Conservation (phyloP, 2,329 filamentous ascomycete species). For the Fusarium devonianum region DNA sequence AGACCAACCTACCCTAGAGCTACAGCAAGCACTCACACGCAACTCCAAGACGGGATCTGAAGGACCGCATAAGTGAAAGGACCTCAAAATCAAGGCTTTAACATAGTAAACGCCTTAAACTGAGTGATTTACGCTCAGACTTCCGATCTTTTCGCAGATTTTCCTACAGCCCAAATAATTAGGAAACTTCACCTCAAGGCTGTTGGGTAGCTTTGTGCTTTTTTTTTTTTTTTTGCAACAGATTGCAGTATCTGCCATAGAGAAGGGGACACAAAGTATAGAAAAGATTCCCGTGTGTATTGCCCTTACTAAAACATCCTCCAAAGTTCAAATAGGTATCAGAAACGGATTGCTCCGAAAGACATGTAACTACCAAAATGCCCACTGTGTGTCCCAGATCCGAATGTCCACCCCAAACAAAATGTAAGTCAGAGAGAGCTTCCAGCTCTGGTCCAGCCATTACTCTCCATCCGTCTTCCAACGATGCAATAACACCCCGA, state of each 20-base stretch:
- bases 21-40: no score
- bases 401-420: slow-evolving; percentile 17
- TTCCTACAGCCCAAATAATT: no score
- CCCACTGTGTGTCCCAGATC: slow-evolving; percentile 14
- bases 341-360: slow-evolving; percentile 35
- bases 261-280: neutral
- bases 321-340: slow-evolving; percentile 37
- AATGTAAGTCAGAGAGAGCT: slow-evolving; percentile 6
- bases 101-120: no score
- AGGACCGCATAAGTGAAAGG: neutral
- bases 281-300: slow-evolving; percentile 9
- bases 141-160: no score
- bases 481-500: slow-evolving; percentile 21
- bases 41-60: no score
- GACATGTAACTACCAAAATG: slow-evolving; percentile 26
- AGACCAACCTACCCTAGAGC: slow-evolving; percentile 21
- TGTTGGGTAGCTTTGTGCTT: no score
- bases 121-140: no score
- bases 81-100: no score
- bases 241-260: no score
- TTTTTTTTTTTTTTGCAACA: no score
- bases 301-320: neutral
- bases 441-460: slow-evolving; percentile 32
- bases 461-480: slow-evolving; percentile 22
- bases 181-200: no score